Evolutionary conservation across 805 yeast genomes (phyloP).

Genomic region (Wickerhamomyces alni): DNA sequence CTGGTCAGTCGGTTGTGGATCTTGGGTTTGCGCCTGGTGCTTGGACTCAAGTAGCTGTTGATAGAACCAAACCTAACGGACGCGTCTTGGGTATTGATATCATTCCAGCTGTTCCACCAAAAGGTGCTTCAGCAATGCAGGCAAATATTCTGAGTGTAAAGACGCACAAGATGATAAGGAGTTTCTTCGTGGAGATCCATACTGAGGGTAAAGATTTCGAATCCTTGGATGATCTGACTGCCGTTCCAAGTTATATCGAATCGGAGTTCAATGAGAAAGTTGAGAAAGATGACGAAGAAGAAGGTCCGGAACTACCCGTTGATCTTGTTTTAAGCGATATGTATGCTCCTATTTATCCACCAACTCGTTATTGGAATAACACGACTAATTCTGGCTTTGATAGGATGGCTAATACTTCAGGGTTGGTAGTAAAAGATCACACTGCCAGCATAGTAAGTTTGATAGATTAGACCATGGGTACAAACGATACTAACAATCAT

Average conservation of each 20-base stretch:
- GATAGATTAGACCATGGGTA: no score
- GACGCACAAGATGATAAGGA: conserved; percentile 53
- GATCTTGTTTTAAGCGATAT: conserved; percentile 75
- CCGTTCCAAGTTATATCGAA: conserved; percentile 24
- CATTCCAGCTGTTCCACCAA: conserved; percentile 71
- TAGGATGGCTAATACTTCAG: conserved; percentile 94
- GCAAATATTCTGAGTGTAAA: conserved; percentile 73
- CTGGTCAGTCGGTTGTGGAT: conserved; percentile 65
- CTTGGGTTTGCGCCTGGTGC: conserved; percentile 94
- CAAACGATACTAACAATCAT: conserved; percentile 3
- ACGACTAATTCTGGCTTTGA: conserved; percentile 72
- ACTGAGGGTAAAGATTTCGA: not conserved
- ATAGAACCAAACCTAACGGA: conserved; percentile 43
- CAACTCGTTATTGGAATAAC: conserved; percentile 45
- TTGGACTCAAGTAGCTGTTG: conserved; percentile 82
- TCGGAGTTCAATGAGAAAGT: conserved; percentile 19
- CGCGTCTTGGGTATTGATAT: conserved; percentile 78
- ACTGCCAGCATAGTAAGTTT: conserved; percentile 60
- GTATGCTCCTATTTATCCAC: conserved; percentile 63
- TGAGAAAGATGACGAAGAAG: conserved; percentile 6
- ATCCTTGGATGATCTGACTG: conserved; percentile 10
- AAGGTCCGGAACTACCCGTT: conserved; percentile 30
- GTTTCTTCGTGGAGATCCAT: conserved; percentile 33
- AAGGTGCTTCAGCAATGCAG: conserved; percentile 74
- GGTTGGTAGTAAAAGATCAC: conserved; percentile 78